These are phyloP conservation scores for Diutina mesorugosa DNA, from an alignment of 1,139 yeast genomes.

Conservation along the genomic window DNA sequence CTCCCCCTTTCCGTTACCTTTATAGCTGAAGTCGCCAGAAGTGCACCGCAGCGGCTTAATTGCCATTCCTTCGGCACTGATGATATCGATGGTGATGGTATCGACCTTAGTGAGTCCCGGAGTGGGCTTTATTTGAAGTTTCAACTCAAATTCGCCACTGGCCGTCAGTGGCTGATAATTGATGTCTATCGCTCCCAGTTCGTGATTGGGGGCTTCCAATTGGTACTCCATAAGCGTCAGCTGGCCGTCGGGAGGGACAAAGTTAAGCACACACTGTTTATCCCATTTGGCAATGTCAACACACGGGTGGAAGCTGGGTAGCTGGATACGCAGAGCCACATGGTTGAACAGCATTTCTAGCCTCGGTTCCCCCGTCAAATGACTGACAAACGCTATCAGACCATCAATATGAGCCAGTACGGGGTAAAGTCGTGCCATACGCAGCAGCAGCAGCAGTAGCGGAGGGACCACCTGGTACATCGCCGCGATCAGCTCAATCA, in stretches of 20 bases:
- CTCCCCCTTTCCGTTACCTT: conserved; percentile 42
- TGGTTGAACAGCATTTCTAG: conserved; percentile 41
- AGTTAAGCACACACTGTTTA: conserved; percentile 32
- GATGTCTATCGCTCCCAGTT: conserved; percentile 44
- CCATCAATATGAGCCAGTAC: conserved; percentile 56
- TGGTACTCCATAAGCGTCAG: conserved; percentile 54
- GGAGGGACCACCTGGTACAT: conserved; percentile 18
- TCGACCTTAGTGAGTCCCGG: conserved; percentile 45
- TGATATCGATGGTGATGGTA: conserved; percentile 32
- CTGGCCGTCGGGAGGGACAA: conserved; percentile 85
- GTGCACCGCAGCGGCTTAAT: conserved; percentile 49
- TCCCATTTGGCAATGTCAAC: conserved; percentile 38
- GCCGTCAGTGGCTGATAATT: conserved; percentile 58
- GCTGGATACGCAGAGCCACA: conserved; percentile 28
- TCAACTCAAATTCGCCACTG: conserved; percentile 59
- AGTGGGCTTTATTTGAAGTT: conserved; percentile 39
- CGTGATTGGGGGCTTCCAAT: conserved; percentile 26
- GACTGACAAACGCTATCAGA: conserved; percentile 45
- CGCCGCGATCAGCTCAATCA: conserved; percentile 46
- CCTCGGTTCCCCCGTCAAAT: conserved; percentile 65
- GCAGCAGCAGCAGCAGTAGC: not conserved
- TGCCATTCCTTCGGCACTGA: conserved; percentile 3
- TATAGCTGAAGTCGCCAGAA: conserved; percentile 56
- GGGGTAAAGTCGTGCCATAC: conserved; percentile 19
- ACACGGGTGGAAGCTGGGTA: conserved; percentile 49